A percentile compares a stretch with the other conserved stretches of the same genome.
These are phyloP conservation scores for Epichloe festucae DNA, from an alignment of 2,329 filamentous ascomycete species.

Conservation along the genomic window DNA sequence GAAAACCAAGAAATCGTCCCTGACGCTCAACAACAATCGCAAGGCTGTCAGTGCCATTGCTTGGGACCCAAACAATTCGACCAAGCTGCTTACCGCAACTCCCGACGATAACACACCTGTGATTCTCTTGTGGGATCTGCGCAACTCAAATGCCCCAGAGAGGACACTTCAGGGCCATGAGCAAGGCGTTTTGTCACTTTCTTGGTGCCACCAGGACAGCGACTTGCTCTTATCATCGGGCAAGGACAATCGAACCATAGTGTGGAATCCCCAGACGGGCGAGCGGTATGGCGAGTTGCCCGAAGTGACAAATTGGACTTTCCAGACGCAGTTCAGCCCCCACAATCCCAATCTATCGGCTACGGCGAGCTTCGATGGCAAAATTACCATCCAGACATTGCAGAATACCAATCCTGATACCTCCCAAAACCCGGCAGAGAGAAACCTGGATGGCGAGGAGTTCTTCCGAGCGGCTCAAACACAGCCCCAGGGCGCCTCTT, in stretches of 20 bases:
- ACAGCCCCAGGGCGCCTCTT: conserved; percentile 80
- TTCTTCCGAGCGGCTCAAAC: conserved; percentile 93
- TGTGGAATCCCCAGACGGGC: conserved; percentile 93
- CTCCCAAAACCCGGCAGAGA: conserved; percentile 53
- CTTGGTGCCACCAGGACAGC: conserved; percentile 88
- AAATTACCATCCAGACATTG: conserved; percentile 83
- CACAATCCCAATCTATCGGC: conserved; percentile 85
- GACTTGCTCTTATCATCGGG: conserved; percentile 84
- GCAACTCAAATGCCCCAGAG: conserved; percentile 93
- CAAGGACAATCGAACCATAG: conserved; percentile 89
- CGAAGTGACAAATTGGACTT: conserved; percentile 98
- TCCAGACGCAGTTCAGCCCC: conserved; percentile 82
- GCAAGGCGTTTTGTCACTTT: conserved; percentile 81
- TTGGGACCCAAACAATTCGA: conserved; percentile 93
- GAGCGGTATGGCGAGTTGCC: conserved; percentile 84
- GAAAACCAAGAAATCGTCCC: conserved; percentile 92
- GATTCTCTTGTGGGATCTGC: conserved; percentile 85
- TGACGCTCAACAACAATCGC: conserved; percentile 89
- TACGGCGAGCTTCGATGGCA: conserved; percentile 93
- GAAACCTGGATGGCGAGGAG: conserved; percentile 74
- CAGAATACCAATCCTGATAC: conserved; percentile 79
- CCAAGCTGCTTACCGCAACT: conserved; percentile 85
- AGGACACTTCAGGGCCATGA: conserved; percentile 83
- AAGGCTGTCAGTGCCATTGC: conserved; percentile 92
- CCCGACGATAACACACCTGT: conserved; percentile 79